A percentile compares a stretch with the other conserved stretches of the same genome.
These are phyloP conservation scores for Cadophora luteo-olivacea DNA, from an alignment of 2,329 filamentous ascomycete species.

Conservation along the genomic window DNA sequence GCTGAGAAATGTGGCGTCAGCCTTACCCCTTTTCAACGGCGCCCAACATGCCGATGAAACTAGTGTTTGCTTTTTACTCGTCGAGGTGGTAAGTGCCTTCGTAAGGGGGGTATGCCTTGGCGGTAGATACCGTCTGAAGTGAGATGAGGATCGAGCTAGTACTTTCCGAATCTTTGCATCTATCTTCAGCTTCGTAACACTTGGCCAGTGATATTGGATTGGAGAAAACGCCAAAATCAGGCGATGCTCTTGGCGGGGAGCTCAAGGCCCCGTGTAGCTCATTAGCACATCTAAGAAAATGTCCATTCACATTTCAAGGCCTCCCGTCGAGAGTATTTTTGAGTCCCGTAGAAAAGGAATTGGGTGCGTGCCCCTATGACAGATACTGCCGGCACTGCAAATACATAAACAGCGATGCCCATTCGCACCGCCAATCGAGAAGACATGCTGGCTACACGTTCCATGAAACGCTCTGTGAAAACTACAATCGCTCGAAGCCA, in stretches of 20 bases:
- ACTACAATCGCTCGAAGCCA: too few species aligned
- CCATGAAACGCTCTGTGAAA: too few species aligned
- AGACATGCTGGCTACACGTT: too few species aligned
- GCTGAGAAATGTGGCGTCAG: constrained; percentile 31
- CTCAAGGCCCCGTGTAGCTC: neutral
- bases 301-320: too few species aligned
- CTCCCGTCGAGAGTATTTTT: too few species aligned
- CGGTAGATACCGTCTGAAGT: constrained; percentile 1
- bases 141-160: neutral
- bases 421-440: too few species aligned
- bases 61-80: neutral
- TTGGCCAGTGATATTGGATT: neutral
- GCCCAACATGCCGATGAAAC: constrained; percentile 16
- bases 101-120: neutral
- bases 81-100: neutral
- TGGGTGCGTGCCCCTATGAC: too few species aligned
- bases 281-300: too few species aligned
- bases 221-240: neutral
- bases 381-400: too few species aligned
- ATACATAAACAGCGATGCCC: too few species aligned
- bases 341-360: too few species aligned
- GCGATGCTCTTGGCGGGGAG: neutral
- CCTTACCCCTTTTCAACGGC: constrained; percentile 18
- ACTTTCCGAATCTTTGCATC: constrained; percentile 16
- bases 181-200: constrained; percentile 5